Percentiles rank a stretch among this genome's conserved stretches.
Conservation (phyloP, 768 basidiomycete species). For the Russula griseocarnosa region DNA sequence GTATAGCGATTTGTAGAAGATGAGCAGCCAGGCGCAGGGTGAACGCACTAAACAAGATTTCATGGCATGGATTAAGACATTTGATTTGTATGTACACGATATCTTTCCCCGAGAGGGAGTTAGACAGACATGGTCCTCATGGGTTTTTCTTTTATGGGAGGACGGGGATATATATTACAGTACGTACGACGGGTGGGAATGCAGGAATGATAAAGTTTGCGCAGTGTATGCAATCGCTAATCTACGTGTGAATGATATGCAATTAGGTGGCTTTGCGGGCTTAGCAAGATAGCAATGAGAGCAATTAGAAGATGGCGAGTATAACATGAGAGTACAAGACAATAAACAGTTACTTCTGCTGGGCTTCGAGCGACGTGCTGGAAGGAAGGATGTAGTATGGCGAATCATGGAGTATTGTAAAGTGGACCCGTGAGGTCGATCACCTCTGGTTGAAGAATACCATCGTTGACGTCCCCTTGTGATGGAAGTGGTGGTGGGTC, state of each 20-base stretch:
- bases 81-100: slow-evolving; percentile 18
- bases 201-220: slow-evolving; percentile 12
- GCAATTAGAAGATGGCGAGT: slow-evolving; percentile 9
- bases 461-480: not conserved
- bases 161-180: slow-evolving; percentile 20
- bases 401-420: not conserved
- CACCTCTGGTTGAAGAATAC: slow-evolving; percentile 5
- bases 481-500: slow-evolving; percentile 11
- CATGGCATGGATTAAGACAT: slow-evolving; percentile 8
- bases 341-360: slow-evolving; percentile 2
- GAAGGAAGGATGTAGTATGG: not conserved
- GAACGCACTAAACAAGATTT: not conserved
- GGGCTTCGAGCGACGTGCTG: not conserved
- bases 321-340: slow-evolving; percentile 15
- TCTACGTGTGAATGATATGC: slow-evolving; percentile 19
- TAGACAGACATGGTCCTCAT: slow-evolving; percentile 7
- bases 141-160: slow-evolving; percentile 2
- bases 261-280: slow-evolving; percentile 2
- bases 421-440: not conserved
- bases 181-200: slow-evolving; percentile 12
- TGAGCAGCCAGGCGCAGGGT: slow-evolving; percentile 27
- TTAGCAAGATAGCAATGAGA: slow-evolving; percentile 7
- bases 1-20: slow-evolving; percentile 47
- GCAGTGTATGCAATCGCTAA: slow-evolving; percentile 3
- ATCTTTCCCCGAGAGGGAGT: not conserved